Evolutionary conservation across 441 rosid genomes (phyloP), one percentile per base, ranked within the genome.

Genomic region (Syzygium syzygioides): DNA sequence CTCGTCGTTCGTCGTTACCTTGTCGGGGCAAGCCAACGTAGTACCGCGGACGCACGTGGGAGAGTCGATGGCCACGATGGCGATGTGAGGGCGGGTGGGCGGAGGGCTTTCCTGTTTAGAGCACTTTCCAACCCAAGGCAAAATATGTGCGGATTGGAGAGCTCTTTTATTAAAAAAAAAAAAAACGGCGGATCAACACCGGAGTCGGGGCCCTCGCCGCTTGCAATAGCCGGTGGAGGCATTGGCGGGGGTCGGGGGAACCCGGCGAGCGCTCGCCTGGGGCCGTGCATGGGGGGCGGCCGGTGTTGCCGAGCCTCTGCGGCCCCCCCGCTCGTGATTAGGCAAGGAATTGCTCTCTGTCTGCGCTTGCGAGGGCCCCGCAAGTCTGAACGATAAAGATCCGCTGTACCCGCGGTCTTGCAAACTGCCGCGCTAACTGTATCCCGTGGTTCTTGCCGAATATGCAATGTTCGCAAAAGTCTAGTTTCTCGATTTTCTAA

Each of bases 231-330:
- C 28, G 9, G 26, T 0, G 60, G 60, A 56, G 23, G 26, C 28
- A 2, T 56, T 23, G 11, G 26, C 1, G 1, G 48, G 45, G 45
- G 48, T 45, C 48, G 48, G 48, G 48, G 9, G 9, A 45, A 9
- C 9, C 48, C 0, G 48, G 48, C 2, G 9, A 71, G 48, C 1
- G 50, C 48, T 34, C 1, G 0, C 4, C 79, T 19, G 5, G 48
- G 4, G 48, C 19, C 37, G 2, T 1, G 79, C 1, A 68, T 2
- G 0, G 1, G 0, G 26, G 26, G 79, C 19, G 79, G 48, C 6
- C 10, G n/a, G n/a, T 6, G n/a, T 10, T 4, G 62, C 1, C 62
- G 8, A 59, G 11, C 28, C 28, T 34, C 15, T 0, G 4, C 2
- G 26, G 50, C 45, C 4, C 2, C 7, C 2, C 7, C 2, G 2